A percentile compares a stretch with the other conserved stretches of the same genome.
Evolutionary conservation across 2,329 filamentous ascomycete genomes (phyloP).

Genomic region (Decorospora gaudefroyi): DNA sequence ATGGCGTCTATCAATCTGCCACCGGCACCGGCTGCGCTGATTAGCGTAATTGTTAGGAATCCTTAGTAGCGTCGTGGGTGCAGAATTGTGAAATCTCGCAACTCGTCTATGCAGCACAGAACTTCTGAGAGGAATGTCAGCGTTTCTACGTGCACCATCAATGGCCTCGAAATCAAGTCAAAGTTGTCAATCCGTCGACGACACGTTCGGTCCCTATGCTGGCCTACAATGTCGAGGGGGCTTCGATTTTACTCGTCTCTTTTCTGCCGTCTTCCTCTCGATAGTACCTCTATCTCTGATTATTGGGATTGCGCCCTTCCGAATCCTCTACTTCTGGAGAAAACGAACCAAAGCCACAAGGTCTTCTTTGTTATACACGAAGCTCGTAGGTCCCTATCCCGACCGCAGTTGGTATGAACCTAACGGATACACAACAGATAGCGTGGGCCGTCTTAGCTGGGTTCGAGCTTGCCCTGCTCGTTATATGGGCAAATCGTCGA

Average conservation of each 20-base stretch:
- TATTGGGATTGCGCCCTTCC: slow-evolving; percentile 34
- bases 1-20: slow-evolving; percentile 22
- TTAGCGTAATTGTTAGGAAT: slow-evolving; percentile 16
- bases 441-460: slow-evolving; percentile 30
- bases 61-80: slow-evolving; percentile 19
- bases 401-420: not conserved
- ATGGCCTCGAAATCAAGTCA: slow-evolving; percentile 29
- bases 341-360: slow-evolving; percentile 31
- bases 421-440: slow-evolving; percentile 21
- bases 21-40: slow-evolving; percentile 31
- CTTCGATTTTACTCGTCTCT: slow-evolving; percentile 49
- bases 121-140: slow-evolving; percentile 22
- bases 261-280: slow-evolving; percentile 44
- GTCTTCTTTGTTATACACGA: slow-evolving; percentile 29
- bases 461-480: slow-evolving; percentile 37
- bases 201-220: slow-evolving; percentile 42
- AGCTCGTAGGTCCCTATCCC: slow-evolving; percentile 31
- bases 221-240: slow-evolving; percentile 39
- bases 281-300: slow-evolving; percentile 39
- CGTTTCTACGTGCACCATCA: slow-evolving; percentile 21
- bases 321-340: slow-evolving; percentile 36
- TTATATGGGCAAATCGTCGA: slow-evolving; percentile 32
- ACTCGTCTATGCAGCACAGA: slow-evolving; percentile 26
- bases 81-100: slow-evolving; percentile 21
- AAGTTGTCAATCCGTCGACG: slow-evolving; percentile 33